Evolutionary conservation across 1,139 yeast species (phyloP).

Genomic region (Pichia sp.): DNA sequence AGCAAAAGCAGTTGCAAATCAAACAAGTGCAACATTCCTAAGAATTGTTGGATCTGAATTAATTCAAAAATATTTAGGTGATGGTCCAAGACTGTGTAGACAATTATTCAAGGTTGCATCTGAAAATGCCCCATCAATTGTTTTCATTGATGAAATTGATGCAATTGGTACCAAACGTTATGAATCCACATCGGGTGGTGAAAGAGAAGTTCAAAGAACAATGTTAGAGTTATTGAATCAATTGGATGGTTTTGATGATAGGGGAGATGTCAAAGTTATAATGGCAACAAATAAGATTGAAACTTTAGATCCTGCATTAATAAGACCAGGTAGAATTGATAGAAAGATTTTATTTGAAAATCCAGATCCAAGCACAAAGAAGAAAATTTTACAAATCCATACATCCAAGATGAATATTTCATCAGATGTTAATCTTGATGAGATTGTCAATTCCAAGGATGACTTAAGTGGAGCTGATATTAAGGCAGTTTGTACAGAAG

Average conservation of each 20-base stretch:
- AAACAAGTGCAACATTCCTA: conserved; percentile 91
- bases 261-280: conserved; percentile 96
- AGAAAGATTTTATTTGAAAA: conserved; percentile 94
- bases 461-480: conserved; percentile 98
- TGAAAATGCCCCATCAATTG: conserved; percentile 96
- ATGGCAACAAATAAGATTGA: conserved; percentile 99
- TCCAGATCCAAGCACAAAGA: conserved; percentile 89
- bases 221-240: conserved; percentile 96
- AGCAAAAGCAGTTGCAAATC: conserved; percentile 98
- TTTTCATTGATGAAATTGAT: conserved; percentile 97
- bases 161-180: conserved; percentile 98
- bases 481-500: conserved; percentile 84
- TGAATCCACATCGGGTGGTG: conserved; percentile 95
- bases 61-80: conserved; percentile 95
- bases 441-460: conserved; percentile 84
- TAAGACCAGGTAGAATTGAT: conserved; percentile 98
- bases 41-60: conserved; percentile 96
- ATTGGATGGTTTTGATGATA: conserved; percentile 95
- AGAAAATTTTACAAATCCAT: conserved; percentile 88
- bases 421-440: conserved; percentile 83
- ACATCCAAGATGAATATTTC: conserved; percentile 91
- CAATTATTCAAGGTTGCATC: conserved; percentile 96
- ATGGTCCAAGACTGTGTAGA: conserved; percentile 92
- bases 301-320: conserved; percentile 92
- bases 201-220: conserved; percentile 96